Evolutionary conservation across 2,329 filamentous ascomycete species (phyloP).

Genomic region (Rutstroemia sydowiana): DNA sequence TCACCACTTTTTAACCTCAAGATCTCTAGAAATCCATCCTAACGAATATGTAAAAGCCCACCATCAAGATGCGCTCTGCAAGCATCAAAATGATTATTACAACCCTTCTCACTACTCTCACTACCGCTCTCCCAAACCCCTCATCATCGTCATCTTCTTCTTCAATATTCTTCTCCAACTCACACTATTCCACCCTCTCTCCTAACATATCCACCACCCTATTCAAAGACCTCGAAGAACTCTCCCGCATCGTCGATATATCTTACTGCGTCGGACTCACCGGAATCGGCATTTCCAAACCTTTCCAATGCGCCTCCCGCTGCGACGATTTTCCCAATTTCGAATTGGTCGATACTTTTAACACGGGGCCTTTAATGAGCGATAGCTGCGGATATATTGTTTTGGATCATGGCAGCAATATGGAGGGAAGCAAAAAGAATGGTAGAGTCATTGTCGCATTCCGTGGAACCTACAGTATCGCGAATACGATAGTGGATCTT

Average conservation of each 20-base stretch:
- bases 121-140: too few species aligned
- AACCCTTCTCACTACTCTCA: too few species aligned
- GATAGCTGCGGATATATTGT: conserved; percentile 94
- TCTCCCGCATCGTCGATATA: conserved; percentile 88
- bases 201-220: conserved; percentile 49
- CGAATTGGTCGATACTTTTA: conserved; percentile 75
- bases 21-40: too few species aligned
- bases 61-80: conserved; percentile 19
- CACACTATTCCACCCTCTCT: conserved; percentile 15
- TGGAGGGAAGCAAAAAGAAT: neutral
- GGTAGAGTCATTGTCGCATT: conserved; percentile 76
- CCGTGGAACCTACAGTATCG: conserved; percentile 86
- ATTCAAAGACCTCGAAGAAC: conserved; percentile 77
- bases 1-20: neutral
- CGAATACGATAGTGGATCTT: conserved; percentile 85
- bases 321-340: conserved; percentile 78
- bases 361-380: conserved; percentile 76
- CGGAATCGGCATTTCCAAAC: conserved; percentile 66
- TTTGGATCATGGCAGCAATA: conserved; percentile 55
- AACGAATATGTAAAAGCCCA: conserved; percentile 21
- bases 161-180: neutral
- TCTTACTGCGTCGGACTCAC: conserved; percentile 81
- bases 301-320: conserved; percentile 78
- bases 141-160: conserved; percentile 6
- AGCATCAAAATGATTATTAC: conserved; percentile 15